phyloP scores from a whole-genome alignment of 1,284 basidiomycete species.

The Dichomitus squalens region DNA sequence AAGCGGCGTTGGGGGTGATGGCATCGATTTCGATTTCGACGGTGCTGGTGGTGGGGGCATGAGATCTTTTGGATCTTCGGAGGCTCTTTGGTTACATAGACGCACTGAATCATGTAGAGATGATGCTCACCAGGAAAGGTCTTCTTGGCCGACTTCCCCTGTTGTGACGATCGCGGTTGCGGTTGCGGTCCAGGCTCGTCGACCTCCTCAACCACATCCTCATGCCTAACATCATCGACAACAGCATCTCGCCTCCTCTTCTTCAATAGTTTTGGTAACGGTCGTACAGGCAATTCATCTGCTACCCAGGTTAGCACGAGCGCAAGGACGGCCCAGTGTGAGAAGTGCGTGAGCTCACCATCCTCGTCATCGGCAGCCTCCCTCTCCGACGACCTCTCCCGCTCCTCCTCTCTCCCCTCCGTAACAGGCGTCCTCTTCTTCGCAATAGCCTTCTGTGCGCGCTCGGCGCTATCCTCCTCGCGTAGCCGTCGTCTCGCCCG shows the following conservation, averaged over 20 bases:
- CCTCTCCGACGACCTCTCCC: constrained; percentile 16
- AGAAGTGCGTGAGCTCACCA: constrained; percentile 10
- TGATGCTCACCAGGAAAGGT: background rate
- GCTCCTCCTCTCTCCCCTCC: constrained; percentile 2
- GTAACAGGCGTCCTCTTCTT: constrained; percentile 9
- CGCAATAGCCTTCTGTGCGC: constrained; percentile 4
- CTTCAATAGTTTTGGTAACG: constrained; percentile 11
- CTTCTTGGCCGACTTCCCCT: constrained; percentile 2
- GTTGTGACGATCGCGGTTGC: constrained; percentile 1
- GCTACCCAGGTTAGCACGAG: background rate
- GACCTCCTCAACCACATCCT: constrained; percentile 3
- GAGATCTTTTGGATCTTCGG: constrained; percentile 3
- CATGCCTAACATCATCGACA: background rate
- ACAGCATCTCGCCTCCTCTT: constrained; percentile 10
- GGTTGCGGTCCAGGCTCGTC: background rate
- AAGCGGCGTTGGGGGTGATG: constrained; percentile 20
- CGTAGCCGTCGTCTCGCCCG: constrained; percentile 14
- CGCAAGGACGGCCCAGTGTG: background rate
- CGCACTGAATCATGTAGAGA: background rate
- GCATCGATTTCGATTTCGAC: constrained; percentile 1
- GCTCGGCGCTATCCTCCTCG: constrained; percentile 12
- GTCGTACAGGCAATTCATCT: constrained; percentile 9
- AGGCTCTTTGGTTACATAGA: background rate
- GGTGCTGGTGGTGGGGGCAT: constrained; percentile 18
- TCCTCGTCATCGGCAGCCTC: constrained; percentile 23